Conservation (phyloP, 768 basidiomycete genomes). For the Trametes villosa region DNA sequence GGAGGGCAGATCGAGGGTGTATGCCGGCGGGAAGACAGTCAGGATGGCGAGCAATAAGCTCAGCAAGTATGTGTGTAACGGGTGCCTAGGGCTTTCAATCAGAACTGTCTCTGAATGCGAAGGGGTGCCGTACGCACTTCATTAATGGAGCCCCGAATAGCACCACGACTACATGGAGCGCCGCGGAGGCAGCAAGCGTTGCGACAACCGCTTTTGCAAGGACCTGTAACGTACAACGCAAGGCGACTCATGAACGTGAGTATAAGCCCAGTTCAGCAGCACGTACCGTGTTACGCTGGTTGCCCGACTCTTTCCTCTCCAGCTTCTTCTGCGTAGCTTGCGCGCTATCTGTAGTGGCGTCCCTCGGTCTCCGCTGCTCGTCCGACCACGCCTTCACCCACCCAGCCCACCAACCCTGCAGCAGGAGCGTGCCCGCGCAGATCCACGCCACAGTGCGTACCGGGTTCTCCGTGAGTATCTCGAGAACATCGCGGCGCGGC, state of each 20-base stretch:
- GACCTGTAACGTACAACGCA: constrained; percentile 47
- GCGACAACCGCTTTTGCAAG: constrained; percentile 53
- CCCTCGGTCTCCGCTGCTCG: constrained; percentile 3
- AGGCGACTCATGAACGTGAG: not conserved
- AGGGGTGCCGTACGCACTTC: constrained; percentile 44
- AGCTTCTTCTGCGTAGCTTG: constrained; percentile 22
- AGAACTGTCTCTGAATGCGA: not conserved
- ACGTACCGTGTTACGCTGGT: constrained; percentile 23
- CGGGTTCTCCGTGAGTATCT: constrained; percentile 45
- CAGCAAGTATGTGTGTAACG: constrained; percentile 67
- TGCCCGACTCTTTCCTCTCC: constrained; percentile 19
- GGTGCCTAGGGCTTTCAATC: constrained; percentile 42
- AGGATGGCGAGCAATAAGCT: constrained; percentile 71
- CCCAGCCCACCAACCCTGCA: constrained; percentile 46
- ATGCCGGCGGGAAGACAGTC: constrained; percentile 67
- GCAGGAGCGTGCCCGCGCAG: constrained; percentile 37
- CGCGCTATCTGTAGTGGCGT: constrained; percentile 1
- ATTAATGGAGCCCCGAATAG: constrained; percentile 77
- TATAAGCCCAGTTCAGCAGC: not conserved
- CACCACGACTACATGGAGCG: constrained; percentile 54
- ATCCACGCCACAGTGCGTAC: constrained; percentile 43
- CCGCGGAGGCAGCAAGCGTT: constrained; percentile 53
- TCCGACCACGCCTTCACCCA: constrained; percentile 35
- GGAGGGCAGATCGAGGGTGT: constrained; percentile 67
- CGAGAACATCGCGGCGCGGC: constrained; percentile 44